Conservation (phyloP, 331 rosid species). For the Malus hybrid region DNA sequence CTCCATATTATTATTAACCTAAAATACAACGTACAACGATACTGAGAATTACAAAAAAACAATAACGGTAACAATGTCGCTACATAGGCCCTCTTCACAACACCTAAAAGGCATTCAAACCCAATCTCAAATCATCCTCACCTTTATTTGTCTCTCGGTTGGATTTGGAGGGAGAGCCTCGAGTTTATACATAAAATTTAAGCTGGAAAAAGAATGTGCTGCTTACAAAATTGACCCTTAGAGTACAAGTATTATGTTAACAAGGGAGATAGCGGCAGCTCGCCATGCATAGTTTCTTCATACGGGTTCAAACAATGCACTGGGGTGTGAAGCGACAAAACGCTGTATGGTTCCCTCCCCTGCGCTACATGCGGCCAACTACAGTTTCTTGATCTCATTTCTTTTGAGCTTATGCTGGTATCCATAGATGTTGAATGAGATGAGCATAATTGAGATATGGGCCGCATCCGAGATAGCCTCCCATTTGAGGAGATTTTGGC, state of each 20-base stretch:
- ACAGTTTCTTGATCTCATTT: conserved; percentile 3
- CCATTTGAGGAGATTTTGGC: conserved; percentile 23
- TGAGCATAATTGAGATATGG: conserved; percentile 18
- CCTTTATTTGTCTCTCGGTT: neutral
- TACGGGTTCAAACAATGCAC: conserved; percentile 20
- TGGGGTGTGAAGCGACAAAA: conserved; percentile 59
- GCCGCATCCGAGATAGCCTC: conserved; percentile 13
- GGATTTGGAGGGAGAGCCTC: neutral
- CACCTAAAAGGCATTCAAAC: neutral
- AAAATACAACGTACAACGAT: neutral
- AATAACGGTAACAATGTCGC: neutral
- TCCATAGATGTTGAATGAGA: conserved; percentile 9
- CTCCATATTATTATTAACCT: neutral
- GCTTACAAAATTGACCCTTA: conserved; percentile 9
- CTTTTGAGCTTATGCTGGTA: conserved; percentile 21
- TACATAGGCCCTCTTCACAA: neutral
- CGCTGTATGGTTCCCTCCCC: conserved; percentile 35
- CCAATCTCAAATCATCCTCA: neutral
- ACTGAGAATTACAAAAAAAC: neutral
- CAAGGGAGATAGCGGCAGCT: neutral
- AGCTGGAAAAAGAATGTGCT: neutral
- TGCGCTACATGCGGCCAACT: conserved; percentile 57
- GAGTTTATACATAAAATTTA: neutral
- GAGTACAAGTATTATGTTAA: neutral
- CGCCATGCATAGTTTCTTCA: conserved; percentile 3